Conservation (phyloP, 257 asterid species). For the Solanum pinnatisectum region DNA sequence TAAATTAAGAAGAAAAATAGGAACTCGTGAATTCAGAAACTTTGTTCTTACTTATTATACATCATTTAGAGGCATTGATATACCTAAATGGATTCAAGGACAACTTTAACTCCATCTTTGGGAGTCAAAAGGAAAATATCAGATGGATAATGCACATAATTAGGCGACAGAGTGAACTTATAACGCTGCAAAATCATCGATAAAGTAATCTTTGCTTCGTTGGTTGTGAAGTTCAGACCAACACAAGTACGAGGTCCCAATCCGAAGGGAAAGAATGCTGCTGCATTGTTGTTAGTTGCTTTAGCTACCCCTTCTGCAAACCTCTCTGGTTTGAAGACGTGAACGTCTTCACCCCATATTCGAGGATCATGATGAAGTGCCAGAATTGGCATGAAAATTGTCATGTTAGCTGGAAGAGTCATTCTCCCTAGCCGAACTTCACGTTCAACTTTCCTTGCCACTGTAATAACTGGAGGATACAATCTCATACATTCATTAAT, state of each 20-base stretch:
- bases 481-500: conserved; percentile 50
- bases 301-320: conserved; percentile 42
- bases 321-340: conserved; percentile 48
- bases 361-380: conserved; percentile 37
- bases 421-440: conserved; percentile 27
- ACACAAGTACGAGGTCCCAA: conserved; percentile 54
- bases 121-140: conserved; percentile 40
- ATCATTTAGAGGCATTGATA: background rate
- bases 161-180: conserved; percentile 30
- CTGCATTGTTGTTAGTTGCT: conserved; percentile 40
- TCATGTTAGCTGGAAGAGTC: conserved; percentile 19
- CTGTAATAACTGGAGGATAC: conserved; percentile 37
- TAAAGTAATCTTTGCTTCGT: conserved; percentile 44
- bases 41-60: background rate
- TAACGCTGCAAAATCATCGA: conserved; percentile 45
- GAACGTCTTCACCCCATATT: conserved; percentile 51
- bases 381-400: conserved; percentile 26
- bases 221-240: conserved; percentile 45
- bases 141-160: conserved; percentile 39
- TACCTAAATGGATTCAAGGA: conserved; percentile 20
- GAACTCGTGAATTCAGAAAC: background rate
- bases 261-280: conserved; percentile 53
- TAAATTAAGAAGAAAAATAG: background rate
- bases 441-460: conserved; percentile 34
- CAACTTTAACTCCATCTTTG: conserved; percentile 37